phyloP scores from a whole-genome alignment of 176 grass and related monocot genomes.

The Raddia distichophylla region DNA sequence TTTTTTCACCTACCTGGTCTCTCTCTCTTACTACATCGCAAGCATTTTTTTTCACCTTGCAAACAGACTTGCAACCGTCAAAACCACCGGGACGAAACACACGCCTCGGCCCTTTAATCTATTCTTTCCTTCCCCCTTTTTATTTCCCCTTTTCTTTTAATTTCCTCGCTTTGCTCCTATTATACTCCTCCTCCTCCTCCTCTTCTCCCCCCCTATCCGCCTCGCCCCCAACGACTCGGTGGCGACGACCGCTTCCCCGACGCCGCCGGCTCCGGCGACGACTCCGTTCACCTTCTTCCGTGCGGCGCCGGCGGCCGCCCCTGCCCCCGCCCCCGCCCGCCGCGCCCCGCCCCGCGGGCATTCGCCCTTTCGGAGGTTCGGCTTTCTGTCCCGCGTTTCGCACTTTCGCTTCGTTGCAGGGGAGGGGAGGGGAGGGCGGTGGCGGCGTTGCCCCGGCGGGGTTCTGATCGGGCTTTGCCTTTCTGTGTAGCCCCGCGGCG shows the following conservation, averaged over 20 bases:
- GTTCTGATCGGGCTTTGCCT: slow-evolving; percentile 6
- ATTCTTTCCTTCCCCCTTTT: background rate
- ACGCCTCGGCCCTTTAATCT: background rate
- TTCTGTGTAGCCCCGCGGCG: background rate
- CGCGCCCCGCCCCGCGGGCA: background rate
- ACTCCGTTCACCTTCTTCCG: background rate
- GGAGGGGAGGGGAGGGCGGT: background rate
- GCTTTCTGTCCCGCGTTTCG: background rate
- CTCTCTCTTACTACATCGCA: background rate
- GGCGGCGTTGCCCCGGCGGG: background rate
- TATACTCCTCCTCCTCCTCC: slow-evolving; percentile 24
- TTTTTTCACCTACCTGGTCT: too few relatives aligned
- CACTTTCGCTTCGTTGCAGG: background rate
- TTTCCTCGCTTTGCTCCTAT: slow-evolving; percentile 10
- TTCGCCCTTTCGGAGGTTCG: slow-evolving; percentile 36
- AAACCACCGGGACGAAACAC: background rate
- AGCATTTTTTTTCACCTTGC: background rate
- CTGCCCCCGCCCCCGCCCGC: background rate
- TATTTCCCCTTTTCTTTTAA: background rate
- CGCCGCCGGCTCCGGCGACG: slow-evolving; percentile 17
- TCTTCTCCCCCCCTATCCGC: slow-evolving; percentile 38
- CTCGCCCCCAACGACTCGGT: slow-evolving; percentile 36
- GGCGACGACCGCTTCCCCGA: slow-evolving; percentile 41
- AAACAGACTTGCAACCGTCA: background rate
- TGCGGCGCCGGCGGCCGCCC: background rate